Base-by-base conservation (phyloP, 2,329 filamentous ascomycete genomes). In the Diplodia sapinea region DNA sequence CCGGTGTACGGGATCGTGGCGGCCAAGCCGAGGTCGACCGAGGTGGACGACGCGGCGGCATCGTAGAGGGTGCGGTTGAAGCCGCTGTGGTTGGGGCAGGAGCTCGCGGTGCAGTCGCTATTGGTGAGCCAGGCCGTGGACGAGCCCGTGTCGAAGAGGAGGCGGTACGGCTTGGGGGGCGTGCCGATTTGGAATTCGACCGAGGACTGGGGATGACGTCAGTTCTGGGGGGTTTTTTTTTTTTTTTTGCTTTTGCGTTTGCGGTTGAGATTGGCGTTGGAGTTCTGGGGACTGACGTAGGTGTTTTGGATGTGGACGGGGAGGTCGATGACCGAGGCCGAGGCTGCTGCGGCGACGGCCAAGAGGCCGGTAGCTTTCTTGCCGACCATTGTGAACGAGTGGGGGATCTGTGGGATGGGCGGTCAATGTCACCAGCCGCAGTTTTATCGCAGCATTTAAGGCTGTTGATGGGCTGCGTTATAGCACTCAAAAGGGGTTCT, bases 111-210 rank as follows among this genome's bases (percentile, higher is more conserved):
- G 69, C 71, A 73, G 50, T 68, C 56, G 7, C 66, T 70, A n/a
- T 65, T 69, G n/a, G 68, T 54, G 8, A 72, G 36, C 68, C 69
- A 73, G 4, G 63, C 43, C 6, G 71, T 67, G 4, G 70, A 68
- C 2, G 70, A 72, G 33, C 71, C 70, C 3, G 71, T 73, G 52
- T 73, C 71, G 65, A 73, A 71, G 7, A 70, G 15, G 6, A 72
- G 57, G 4, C 54, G 62, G 61, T 72, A 71, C 13, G 69, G 66
- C n/a, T 68, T 70, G 1, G 68, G 54, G 2, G 71, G 71, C 31
- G 71, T 71, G 29, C 71, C 70, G 31, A 54, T 33, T 1, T 26
- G 51, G 15, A 70, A 1, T 31, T 64, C 57, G 49, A 70, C 69
- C 3, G 69, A 68, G 40, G 49, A 23, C 57, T 62, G 57, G 9